phyloP scores from a whole-genome alignment of 1,284 basidiomycete species.

The Papiliotrema terrestris region DNA sequence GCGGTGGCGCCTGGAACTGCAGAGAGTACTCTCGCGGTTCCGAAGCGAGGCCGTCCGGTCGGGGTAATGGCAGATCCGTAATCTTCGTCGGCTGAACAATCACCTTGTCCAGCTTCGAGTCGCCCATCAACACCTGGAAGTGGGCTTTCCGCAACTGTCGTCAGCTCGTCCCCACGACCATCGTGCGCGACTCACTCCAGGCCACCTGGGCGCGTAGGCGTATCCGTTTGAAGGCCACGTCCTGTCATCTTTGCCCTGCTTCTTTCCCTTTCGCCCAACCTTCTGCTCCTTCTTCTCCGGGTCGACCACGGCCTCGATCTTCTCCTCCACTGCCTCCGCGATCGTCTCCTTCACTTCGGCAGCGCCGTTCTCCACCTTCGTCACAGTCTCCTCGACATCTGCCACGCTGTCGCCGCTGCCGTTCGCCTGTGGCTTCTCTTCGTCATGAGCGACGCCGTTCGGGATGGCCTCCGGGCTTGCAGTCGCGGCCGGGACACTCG shows the following conservation, averaged over 20 bases:
- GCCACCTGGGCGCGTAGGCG: conserved; percentile 89
- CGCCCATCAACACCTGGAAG: conserved; percentile 91
- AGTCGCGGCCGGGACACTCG: conserved; percentile 4
- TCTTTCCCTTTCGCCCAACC: conserved; percentile 40
- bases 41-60: conserved; percentile 55
- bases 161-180: neutral
- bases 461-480: neutral
- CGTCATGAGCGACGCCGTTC: conserved; percentile 8
- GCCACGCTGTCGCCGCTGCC: conserved; percentile 21
- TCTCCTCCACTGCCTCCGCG: conserved; percentile 50
- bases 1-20: conserved; percentile 91
- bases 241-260: conserved; percentile 44
- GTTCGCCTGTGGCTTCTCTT: conserved; percentile 12
- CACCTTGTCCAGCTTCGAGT: conserved; percentile 82
- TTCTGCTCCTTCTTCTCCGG: conserved; percentile 62
- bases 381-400: conserved; percentile 19
- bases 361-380: conserved; percentile 10
- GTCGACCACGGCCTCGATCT: conserved; percentile 49
- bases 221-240: conserved; percentile 56
- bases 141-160: conserved; percentile 71
- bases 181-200: conserved; percentile 58
- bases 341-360: conserved; percentile 51
- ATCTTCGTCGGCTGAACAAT: conserved; percentile 88
- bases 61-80: conserved; percentile 69
- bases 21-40: conserved; percentile 80